Evolutionary conservation across 768 basidiomycete genomes (phyloP), one percentile per base, ranked within the genome.

Genomic region (Tricholoma sp.): DNA sequence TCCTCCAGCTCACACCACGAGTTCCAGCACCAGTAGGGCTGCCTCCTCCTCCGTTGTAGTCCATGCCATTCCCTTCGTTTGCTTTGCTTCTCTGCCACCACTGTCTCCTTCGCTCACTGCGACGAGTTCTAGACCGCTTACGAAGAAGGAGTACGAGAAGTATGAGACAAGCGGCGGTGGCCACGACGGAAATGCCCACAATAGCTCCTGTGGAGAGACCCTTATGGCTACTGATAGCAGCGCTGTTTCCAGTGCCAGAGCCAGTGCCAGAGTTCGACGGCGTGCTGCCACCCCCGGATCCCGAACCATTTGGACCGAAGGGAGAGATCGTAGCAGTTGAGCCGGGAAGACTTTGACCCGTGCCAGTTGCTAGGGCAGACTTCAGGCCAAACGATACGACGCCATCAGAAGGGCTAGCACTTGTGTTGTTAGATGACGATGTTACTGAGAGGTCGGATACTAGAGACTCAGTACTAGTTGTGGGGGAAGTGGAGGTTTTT

Each of bases 61-160:
- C 68, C 15, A 50, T 57, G 17, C 17, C 47, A 17, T 11, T 49
- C 8, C 47, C 31, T 32, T 17, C 47, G 29, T 9, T 6, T 11
- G 61, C 54, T 20, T 68, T 61, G 10, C 70, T 61, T 9, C 66
- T 57, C 54, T 73, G 73, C 78, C 80, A 81, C 81, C 81, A 82
- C 7, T 61, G 61, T 28, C 68, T 70, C 53, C 74, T 73, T 18
- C 75, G 73, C 39, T 80, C 70, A 17, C 70, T 57, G 11, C 83
- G 79, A 33, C 71, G 74, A 0, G 70, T 58, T 9, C 71, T 72
- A 10, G 71, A 72, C 28, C 82, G 80, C 32, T 73, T 75, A 37
- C 85, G 79, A 29, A 81, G 59, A 39, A 79, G 45, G 50, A 81
- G 62, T 11, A 85, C 17, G 18, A 76, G 29, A 11, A 80, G 51